phyloP scores from a whole-genome alignment of 2,329 filamentous ascomycete species.

The Pseudofabraea citricarpa region DNA sequence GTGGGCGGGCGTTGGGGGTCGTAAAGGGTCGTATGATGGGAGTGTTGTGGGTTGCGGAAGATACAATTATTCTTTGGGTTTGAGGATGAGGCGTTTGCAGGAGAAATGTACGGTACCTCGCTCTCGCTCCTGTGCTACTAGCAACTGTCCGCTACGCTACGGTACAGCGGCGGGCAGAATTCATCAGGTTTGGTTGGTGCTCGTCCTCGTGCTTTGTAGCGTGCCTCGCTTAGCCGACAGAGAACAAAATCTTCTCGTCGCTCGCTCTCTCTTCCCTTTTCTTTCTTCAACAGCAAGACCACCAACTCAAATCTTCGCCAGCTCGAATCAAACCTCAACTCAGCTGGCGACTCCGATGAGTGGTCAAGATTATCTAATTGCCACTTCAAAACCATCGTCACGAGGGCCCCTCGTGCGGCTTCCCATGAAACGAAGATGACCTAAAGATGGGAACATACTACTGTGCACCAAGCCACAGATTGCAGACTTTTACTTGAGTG shows the following conservation, averaged over 20 bases:
- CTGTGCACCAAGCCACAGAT: no score
- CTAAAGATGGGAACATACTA: conserved; percentile 55
- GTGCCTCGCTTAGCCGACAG: conserved; percentile 20
- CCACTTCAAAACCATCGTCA: conserved; percentile 78
- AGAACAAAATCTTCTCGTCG: background rate
- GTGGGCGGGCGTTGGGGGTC: background rate
- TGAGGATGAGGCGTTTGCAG: background rate
- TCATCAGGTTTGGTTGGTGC: conserved; percentile 12
- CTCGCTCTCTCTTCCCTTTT: conserved; percentile 21
- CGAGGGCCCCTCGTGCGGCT: conserved; percentile 57
- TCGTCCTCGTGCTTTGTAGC: no score
- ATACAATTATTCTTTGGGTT: background rate
- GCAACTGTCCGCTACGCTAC: no score
- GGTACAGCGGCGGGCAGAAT: conserved; percentile 6
- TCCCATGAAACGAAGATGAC: conserved; percentile 66
- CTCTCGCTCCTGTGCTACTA: no score
- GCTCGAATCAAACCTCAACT: conserved; percentile 46
- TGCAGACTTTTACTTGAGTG: no score
- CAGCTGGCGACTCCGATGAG: conserved; percentile 67
- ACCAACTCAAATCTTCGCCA: conserved; percentile 72
- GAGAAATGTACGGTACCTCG: background rate
- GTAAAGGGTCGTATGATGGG: background rate
- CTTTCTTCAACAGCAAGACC: conserved; percentile 52
- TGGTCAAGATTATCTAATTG: conserved; percentile 61
- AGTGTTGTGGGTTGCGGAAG: background rate